These are phyloP conservation scores for Dillenia suffruticosa DNA, from an alignment of 164 flowering plant genomes.

Conservation along the genomic window DNA sequence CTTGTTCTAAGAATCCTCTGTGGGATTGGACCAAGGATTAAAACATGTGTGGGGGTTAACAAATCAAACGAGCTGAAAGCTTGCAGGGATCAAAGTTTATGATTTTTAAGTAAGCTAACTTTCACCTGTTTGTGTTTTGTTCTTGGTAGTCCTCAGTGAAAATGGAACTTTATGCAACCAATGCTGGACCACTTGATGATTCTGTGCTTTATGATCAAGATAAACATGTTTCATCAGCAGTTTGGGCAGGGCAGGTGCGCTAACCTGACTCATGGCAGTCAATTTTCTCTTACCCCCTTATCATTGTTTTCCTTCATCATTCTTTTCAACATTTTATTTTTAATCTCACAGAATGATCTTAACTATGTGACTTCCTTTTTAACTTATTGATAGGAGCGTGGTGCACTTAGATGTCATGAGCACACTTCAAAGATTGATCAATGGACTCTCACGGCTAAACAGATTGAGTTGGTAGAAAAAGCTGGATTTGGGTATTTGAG, in stretches of 20 bases:
- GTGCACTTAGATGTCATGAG: conserved; percentile 76
- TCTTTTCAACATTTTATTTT: background rate
- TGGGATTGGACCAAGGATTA: too few relatives aligned
- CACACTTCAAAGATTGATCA: conserved; percentile 75
- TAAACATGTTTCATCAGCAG: conserved; percentile 68
- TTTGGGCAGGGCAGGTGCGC: conserved; percentile 74
- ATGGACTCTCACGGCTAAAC: conserved; percentile 51
- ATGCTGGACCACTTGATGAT: conserved; percentile 65
- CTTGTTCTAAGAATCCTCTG: too few relatives aligned
- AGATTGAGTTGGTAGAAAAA: conserved; percentile 48
- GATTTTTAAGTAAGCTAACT: too few relatives aligned
- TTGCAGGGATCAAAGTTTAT: background rate
- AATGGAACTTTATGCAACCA: conserved; percentile 42
- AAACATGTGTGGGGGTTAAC: too few relatives aligned
- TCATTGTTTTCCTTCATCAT: background rate
- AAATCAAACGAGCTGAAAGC: too few relatives aligned
- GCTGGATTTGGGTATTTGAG: conserved; percentile 71
- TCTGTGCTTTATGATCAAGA: conserved; percentile 67
- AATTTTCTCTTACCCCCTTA: too few relatives aligned
- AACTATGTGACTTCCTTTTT: too few relatives aligned
- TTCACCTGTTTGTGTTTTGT: too few relatives aligned
- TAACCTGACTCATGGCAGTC: background rate
- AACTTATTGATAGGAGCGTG: conserved; percentile 46
- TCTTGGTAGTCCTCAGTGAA: too few relatives aligned
- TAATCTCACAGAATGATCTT: too few relatives aligned